These are phyloP conservation scores for Coniella lustricola DNA, from an alignment of 2,329 filamentous ascomycete species.

Conservation along the genomic window DNA sequence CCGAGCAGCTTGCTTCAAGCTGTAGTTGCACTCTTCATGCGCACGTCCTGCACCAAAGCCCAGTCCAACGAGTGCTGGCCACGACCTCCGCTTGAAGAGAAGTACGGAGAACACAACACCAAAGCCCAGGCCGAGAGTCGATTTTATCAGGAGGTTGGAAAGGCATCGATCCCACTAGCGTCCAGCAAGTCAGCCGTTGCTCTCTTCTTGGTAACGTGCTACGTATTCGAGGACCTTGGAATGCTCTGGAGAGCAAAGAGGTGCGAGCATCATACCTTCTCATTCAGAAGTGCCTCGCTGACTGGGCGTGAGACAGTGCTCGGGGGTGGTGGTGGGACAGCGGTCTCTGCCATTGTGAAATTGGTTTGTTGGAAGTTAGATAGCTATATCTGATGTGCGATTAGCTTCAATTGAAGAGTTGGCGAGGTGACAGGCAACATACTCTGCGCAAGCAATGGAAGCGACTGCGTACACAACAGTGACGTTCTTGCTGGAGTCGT, in stretches of 20 bases:
- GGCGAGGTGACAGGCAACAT: background rate
- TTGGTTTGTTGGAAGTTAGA: conserved; percentile 1
- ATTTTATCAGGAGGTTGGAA: conserved; percentile 95
- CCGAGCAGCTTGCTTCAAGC: conserved; percentile 54
- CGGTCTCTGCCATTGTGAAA: conserved; percentile 46
- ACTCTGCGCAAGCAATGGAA: conserved; percentile 14
- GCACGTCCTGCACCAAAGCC: conserved; percentile 94
- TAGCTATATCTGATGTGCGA: conserved; percentile 1
- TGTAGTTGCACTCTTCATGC: conserved; percentile 96
- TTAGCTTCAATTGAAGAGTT: conserved; percentile 19
- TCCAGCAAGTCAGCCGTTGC: background rate
- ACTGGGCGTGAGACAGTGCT: conserved; percentile 72
- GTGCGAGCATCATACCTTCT: conserved; percentile 65
- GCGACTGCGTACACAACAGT: conserved; percentile 15
- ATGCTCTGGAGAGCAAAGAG: no score
- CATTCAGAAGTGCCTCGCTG: conserved; percentile 96
- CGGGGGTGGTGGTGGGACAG: conserved; percentile 50
- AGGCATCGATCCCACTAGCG: conserved; percentile 94
- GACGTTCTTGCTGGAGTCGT: conserved; percentile 17
- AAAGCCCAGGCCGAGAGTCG: conserved; percentile 89
- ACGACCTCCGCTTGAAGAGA: conserved; percentile 94
- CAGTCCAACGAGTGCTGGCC: conserved; percentile 90
- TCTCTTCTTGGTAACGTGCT: no score
- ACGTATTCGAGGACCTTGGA: background rate
- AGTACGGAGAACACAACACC: conserved; percentile 98